These are phyloP conservation scores for Leersia perrieri DNA, from an alignment of 176 grass and related monocot species.

Conservation along the genomic window DNA sequence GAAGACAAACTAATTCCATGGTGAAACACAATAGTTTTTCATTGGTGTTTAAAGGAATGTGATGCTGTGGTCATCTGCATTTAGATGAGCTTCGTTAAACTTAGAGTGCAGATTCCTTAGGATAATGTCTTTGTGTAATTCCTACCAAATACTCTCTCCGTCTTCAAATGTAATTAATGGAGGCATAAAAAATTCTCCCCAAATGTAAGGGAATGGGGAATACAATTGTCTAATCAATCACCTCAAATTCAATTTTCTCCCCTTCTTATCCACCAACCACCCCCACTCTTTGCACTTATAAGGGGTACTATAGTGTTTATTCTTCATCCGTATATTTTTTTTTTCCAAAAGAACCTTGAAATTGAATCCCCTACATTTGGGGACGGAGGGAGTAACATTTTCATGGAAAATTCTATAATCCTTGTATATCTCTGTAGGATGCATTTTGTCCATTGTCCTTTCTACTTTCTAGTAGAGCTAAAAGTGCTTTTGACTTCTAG, in stretches of 20 bases:
- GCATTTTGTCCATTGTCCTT: neutral
- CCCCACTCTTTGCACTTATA: too few species aligned
- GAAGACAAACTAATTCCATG: neutral
- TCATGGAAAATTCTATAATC: neutral
- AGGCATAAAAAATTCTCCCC: too few species aligned
- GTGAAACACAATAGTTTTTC: neutral
- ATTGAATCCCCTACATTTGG: too few species aligned
- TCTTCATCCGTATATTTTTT: too few species aligned
- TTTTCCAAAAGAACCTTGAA: too few species aligned
- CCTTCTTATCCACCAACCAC: too few species aligned
- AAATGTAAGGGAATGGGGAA: too few species aligned
- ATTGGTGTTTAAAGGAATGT: neutral
- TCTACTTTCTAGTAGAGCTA: slow-evolving; percentile 2
- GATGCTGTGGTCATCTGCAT: neutral
- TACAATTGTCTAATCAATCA: too few species aligned
- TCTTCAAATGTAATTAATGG: too few species aligned
- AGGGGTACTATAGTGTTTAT: too few species aligned
- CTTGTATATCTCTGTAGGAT: neutral
- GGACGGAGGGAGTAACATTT: too few species aligned
- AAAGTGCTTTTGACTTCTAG: slow-evolving; percentile 48
- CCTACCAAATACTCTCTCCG: neutral
- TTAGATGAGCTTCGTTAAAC: neutral
- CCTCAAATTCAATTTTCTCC: too few species aligned
- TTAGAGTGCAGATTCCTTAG: neutral
- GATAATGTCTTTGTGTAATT: slow-evolving; percentile 1